phyloP scores from a whole-genome alignment of 139 green algal species.

The Chlorokybus atmophyticus region DNA sequence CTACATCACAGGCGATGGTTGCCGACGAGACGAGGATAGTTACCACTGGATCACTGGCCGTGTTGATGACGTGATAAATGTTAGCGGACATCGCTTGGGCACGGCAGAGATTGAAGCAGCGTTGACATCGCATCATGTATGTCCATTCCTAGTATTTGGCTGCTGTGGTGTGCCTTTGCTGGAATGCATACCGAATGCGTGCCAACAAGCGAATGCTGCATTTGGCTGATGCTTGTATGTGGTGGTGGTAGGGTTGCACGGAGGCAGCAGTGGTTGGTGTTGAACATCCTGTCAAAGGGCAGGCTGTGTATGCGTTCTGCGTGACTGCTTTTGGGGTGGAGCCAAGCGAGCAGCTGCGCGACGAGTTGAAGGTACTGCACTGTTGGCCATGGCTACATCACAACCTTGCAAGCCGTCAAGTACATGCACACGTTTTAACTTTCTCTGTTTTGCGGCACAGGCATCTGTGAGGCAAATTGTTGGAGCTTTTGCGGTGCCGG shows the following conservation, averaged over 20 bases:
- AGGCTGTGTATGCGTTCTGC: conserved; percentile 94
- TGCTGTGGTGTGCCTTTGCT: too few relatives aligned
- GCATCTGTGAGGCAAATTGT: conserved; percentile 42
- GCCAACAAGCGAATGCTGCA: too few relatives aligned
- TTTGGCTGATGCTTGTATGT: not conserved
- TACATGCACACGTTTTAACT: too few relatives aligned
- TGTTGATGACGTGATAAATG: conserved; percentile 94
- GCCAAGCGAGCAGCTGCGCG: conserved; percentile 38
- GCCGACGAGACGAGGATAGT: conserved; percentile 50
- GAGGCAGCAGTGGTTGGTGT: conserved; percentile 79
- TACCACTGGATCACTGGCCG: conserved; percentile 77
- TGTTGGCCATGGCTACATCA: not conserved
- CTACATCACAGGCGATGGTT: conserved; percentile 72
- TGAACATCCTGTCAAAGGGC: conserved; percentile 83
- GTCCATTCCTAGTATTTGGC: not conserved
- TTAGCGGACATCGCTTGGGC: conserved; percentile 80
- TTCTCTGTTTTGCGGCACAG: too few relatives aligned
- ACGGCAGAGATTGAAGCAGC: conserved; percentile 89
- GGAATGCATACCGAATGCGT: too few relatives aligned
- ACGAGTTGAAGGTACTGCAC: conserved; percentile 39
- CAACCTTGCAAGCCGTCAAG: not conserved
- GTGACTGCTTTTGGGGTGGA: conserved; percentile 51
- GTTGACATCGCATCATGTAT: conserved; percentile 26
- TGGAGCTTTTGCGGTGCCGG: conserved; percentile 81
- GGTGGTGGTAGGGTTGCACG: not conserved